Evolutionary conservation across 2,329 filamentous ascomycete genomes (phyloP).

Genomic region (Blumeria graminis): DNA sequence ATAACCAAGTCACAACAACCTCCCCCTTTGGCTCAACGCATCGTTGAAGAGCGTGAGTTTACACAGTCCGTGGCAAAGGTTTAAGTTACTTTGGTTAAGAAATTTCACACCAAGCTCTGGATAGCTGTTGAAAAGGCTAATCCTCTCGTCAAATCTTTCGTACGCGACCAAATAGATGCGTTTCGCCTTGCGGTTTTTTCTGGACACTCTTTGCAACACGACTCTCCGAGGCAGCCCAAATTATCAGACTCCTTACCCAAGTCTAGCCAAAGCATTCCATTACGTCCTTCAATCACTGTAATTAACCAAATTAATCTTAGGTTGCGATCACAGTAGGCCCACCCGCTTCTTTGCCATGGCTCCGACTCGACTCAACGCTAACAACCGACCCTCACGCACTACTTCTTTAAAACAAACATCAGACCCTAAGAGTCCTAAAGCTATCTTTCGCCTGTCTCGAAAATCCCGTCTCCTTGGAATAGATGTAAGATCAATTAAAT

Average conservation of each 20-base stretch:
- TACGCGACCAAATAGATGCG: too few relatives aligned
- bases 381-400: neutral
- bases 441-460: too few relatives aligned
- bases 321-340: neutral
- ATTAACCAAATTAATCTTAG: neutral
- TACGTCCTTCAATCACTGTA: too few relatives aligned
- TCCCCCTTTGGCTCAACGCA: too few relatives aligned
- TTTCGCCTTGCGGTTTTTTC: neutral
- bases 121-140: too few relatives aligned
- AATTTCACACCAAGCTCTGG: neutral
- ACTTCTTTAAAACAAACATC: too few relatives aligned
- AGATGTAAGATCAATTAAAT: too few relatives aligned
- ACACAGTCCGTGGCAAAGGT: neutral
- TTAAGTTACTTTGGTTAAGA: neutral
- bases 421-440: too few relatives aligned
- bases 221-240: neutral
- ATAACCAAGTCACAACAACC: too few relatives aligned
- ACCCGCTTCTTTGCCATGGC: neutral
- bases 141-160: too few relatives aligned
- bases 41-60: neutral
- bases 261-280: too few relatives aligned
- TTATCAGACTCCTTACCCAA: neutral
- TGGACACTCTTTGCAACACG: neutral
- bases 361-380: neutral
- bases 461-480: too few relatives aligned